Evolutionary conservation across 306 rosid species (phyloP).

Genomic region (Cucurbita ficifolia): DNA sequence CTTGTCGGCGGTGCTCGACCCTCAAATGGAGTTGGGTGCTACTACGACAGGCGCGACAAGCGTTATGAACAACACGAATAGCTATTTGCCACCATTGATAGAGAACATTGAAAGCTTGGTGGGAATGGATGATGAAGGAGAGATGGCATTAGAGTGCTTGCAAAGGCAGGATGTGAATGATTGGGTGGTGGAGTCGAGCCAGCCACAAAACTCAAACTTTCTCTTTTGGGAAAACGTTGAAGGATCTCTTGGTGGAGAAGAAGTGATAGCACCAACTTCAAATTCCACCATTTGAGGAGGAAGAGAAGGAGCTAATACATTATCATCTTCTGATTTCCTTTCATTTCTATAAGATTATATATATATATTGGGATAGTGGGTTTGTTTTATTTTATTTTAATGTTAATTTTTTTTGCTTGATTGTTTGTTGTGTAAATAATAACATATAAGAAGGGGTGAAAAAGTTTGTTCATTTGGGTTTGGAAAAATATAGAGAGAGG

Average conservation of each 20-base stretch:
- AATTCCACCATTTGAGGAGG: slow-evolving; percentile 28
- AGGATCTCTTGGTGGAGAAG: slow-evolving; percentile 23
- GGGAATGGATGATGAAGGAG: slow-evolving; percentile 41
- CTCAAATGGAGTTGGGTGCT: neutral
- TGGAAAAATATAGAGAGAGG: neutral
- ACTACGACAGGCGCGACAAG: neutral
- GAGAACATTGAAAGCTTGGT: slow-evolving; percentile 50
- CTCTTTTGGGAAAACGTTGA: slow-evolving; percentile 81
- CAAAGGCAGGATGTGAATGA: slow-evolving; percentile 57
- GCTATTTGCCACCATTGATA: slow-evolving; percentile 65
- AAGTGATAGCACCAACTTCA: slow-evolving; percentile 29
- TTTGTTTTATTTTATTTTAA: neutral
- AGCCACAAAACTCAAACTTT: slow-evolving; percentile 59
- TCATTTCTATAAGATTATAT: slow-evolving; percentile 36
- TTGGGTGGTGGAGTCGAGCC: slow-evolving; percentile 42
- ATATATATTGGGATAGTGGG: neutral
- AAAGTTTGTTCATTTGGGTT: neutral
- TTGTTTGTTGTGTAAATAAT: slow-evolving; percentile 5
- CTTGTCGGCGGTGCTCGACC: slow-evolving; percentile 25
- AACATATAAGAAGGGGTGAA: neutral
- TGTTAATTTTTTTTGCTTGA: neutral
- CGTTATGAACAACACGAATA: slow-evolving; percentile 14
- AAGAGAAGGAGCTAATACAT: neutral
- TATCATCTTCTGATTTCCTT: slow-evolving; percentile 52
- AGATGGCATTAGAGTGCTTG: slow-evolving; percentile 43